Evolutionary conservation across 2,329 filamentous ascomycete species (phyloP), one percentile per base, ranked within the genome.

Genomic region (Pezicula carpinea): DNA sequence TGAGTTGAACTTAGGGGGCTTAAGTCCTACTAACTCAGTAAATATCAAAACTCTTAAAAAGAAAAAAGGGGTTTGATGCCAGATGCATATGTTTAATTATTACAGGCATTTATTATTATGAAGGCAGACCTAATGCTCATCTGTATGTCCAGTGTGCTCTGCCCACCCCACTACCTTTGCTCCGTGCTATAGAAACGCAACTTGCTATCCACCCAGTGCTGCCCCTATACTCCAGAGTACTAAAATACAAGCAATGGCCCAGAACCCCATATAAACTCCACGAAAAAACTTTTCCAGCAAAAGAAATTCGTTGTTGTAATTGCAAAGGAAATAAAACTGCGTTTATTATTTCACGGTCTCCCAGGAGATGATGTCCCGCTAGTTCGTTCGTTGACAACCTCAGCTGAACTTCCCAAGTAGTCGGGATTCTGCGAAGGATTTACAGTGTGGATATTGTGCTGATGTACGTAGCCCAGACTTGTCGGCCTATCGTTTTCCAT

Each of bases 381-480:
- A 35, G 33, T 35, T 19, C 38, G 38, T 40, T 64, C 73, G 43
- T 77, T 70, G 2, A 83, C 71, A 14, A 83, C 66, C 61, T 83
- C 80, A 1, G 79, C 80, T 6, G 75, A 69, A 51, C 71, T 75
- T 17, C 75, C 77, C 2, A 80, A 60, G 19, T 78, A 66, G 51
- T 79, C 70, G 8, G 71, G 64, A 32, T 67, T 63, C 18, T 69
- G 66, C 10, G 67, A 66, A 5, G 73, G 75, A 44, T 82, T 77
- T 17, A 82, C 68, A 22, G 73, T 71, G 56, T 66, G 78, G 49
- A 82, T 75, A 48, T 68, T 78, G 46, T 80, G 78, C 29, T 81
- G 77, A 48, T 75, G 69, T 18, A 84, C 81, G 46, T 71, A 71
- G 17, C 80, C 80, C 45, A 76, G 74, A 46, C 71, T 80, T 1